Base-by-base conservation (phyloP, 257 asterid species). In the Voacanga thouarsii region DNA sequence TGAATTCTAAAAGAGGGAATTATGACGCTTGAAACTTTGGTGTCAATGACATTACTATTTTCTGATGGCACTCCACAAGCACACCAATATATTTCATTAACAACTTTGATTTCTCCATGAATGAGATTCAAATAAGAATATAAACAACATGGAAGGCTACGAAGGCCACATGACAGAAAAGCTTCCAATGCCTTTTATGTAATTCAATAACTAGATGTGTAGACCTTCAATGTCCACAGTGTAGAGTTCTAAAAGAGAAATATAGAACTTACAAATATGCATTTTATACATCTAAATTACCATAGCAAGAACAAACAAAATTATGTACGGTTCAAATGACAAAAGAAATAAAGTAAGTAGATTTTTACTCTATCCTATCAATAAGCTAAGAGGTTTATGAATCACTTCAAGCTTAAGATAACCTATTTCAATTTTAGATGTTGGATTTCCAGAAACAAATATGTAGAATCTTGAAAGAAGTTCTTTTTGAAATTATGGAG, bases 271-370 rank as follows among this genome's bases (percentile, higher is more conserved):
- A 33, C 33, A 49, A 41, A 33, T 63, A 12, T 64, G 11, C 2
- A 28, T 44, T 72, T 50, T 53, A 19, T 75, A 71, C 79, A 75
- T 19, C 19, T 75, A 43, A n/a, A 60, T 75, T 55, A 14, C 10
- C 64, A 65, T 26, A 75, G 19, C 49, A 18, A 63, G 28, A 44
- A 45, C n/a, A 76, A 65, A 64, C 47, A 45, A 64, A 41, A 66
- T 1, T 21, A 60, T 51, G 5, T 12, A 77, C n/a, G 30, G 51
- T 51, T 55, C 18, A 66, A 76, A 65, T 55, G 56, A 41, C 21
- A 50, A 51, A 77, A 37, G 7, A n/a, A 23, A 55, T 19, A 1
- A 67, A 15, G 16, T 16, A 16, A 37, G 26, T 49, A 5, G 8
- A 55, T 23, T 12, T 7, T 12, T 51, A n/a, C 19, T 33, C 41